Percentiles rank a stretch among this genome's conserved stretches.
Evolutionary conservation across 2,329 filamentous ascomycete species (phyloP).

Genomic region (Periglandula ipomoeae): DNA sequence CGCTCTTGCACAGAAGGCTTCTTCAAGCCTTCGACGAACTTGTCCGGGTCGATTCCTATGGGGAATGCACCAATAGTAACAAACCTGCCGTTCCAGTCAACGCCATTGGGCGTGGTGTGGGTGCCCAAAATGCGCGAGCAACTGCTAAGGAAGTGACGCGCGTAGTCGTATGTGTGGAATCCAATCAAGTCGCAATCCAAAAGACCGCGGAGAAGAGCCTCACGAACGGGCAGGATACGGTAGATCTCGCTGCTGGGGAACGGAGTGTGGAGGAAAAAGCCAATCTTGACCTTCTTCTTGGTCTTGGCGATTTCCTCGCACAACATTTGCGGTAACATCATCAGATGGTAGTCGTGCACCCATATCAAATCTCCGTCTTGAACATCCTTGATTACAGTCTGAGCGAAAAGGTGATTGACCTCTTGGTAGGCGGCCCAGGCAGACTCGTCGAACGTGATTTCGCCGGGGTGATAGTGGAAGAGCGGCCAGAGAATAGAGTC

Average conservation of each 20-base stretch:
- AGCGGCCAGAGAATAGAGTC: conserved; percentile 98
- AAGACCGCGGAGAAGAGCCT: conserved; percentile 77
- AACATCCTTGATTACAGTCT: conserved; percentile 77
- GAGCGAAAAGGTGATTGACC: conserved; percentile 86
- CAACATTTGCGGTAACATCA: conserved; percentile 93
- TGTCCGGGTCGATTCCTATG: conserved; percentile 95
- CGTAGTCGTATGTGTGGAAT: conserved; percentile 98
- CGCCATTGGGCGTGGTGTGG: conserved; percentile 81
- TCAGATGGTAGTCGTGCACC: conserved; percentile 98
- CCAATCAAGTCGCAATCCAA: conserved; percentile 92
- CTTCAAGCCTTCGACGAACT: conserved; percentile 82
- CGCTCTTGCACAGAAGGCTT: conserved; percentile 80
- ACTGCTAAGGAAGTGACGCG: conserved; percentile 92
- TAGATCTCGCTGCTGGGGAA: conserved; percentile 98
- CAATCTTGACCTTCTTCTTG: conserved; percentile 91
- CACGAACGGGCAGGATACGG: conserved; percentile 84
- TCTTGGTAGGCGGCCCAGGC: conserved; percentile 90
- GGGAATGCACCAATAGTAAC: conserved; percentile 92
- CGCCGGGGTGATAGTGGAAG: conserved; percentile 96
- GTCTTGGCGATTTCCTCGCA: conserved; percentile 74
- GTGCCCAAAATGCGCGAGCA: conserved; percentile 84
- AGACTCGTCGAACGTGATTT: conserved; percentile 95
- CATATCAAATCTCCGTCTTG: conserved; percentile 92
- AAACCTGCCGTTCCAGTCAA: conserved; percentile 81
- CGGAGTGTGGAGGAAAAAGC: conserved; percentile 95